Conservation (phyloP, 2,329 filamentous ascomycete species). For the Penicillium sp. region DNA sequence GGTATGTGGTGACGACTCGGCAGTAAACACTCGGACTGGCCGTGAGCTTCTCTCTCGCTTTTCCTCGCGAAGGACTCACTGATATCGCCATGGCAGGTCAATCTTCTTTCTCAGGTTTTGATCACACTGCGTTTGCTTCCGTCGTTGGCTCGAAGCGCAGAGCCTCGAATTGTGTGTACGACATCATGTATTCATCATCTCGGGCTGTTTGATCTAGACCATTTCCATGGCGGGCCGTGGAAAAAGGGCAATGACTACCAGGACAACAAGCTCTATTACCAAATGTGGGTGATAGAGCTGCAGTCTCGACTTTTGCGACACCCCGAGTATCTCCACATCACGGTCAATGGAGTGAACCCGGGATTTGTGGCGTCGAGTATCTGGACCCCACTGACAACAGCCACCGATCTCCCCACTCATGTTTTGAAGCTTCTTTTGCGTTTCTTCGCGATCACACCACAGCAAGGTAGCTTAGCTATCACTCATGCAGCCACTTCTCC, state of each 20-base stretch:
- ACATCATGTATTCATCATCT: slow-evolving; percentile 13
- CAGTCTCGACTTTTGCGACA: slow-evolving; percentile 10
- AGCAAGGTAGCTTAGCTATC: slow-evolving; percentile 10
- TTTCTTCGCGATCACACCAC: slow-evolving; percentile 7
- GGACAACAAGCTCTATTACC: slow-evolving; percentile 14
- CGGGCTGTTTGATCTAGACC: slow-evolving; percentile 9
- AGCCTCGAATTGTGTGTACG: slow-evolving; percentile 13
- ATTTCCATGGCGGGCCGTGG: slow-evolving; percentile 3
- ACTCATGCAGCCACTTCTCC: slow-evolving; percentile 6
- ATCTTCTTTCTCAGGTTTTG: slow-evolving; percentile 13
- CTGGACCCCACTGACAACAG: slow-evolving; percentile 2
- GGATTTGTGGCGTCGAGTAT: slow-evolving; percentile 14
- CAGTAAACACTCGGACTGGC: background rate
- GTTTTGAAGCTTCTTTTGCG: slow-evolving; percentile 1
- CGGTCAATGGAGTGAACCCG: slow-evolving; percentile 12
- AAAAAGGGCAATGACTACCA: slow-evolving; percentile 7
- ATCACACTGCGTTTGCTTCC: slow-evolving; percentile 13
- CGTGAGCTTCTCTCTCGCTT: too few relatives aligned
- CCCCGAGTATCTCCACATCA: slow-evolving; percentile 12
- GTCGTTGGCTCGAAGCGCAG: slow-evolving; percentile 9
- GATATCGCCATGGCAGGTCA: slow-evolving; percentile 3
- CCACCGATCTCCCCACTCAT: background rate
- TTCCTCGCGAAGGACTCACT: too few relatives aligned
- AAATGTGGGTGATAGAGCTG: slow-evolving; percentile 14
- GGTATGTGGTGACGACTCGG: background rate